Evolutionary conservation across 345 rosid species (phyloP).

Genomic region (Eucalyptus grandis): DNA sequence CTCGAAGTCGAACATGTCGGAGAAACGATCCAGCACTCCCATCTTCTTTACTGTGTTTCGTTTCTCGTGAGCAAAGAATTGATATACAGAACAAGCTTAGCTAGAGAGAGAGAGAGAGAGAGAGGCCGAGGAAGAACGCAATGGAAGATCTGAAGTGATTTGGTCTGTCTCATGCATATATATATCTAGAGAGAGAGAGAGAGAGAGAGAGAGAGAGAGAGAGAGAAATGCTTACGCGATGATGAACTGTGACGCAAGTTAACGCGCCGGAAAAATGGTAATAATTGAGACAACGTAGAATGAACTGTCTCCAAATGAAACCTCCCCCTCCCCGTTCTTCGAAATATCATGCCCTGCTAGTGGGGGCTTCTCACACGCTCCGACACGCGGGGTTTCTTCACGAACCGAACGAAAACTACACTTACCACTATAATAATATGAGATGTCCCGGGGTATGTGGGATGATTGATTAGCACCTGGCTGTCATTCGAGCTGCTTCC

Average conservation of each 20-base stretch:
- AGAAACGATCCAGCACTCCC: conserved; percentile 35
- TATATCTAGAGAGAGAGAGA: no score
- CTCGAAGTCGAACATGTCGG: conserved; percentile 11
- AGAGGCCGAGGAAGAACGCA: neutral
- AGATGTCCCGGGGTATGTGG: neutral
- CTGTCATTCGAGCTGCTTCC: neutral
- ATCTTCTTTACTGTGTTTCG: neutral
- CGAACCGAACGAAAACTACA: neutral
- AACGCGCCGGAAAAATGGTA: neutral
- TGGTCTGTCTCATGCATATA: neutral
- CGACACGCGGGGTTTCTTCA: neutral
- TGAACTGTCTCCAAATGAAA: neutral
- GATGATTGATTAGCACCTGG: neutral
- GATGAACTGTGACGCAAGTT: neutral
- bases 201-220: neutral
- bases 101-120: neutral
- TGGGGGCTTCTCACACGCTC: neutral
- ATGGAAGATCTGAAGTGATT: neutral
- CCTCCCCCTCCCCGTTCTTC: neutral
- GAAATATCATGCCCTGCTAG: neutral
- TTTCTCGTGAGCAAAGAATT: neutral
- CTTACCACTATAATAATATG: neutral
- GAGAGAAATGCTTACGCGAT: neutral
- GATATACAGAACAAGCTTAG: neutral
- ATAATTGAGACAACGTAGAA: neutral